Evolutionary conservation across 2,329 filamentous ascomycete genomes (phyloP), one percentile per base, ranked within the genome.

Genomic region (Sporothrix dimorphospora): DNA sequence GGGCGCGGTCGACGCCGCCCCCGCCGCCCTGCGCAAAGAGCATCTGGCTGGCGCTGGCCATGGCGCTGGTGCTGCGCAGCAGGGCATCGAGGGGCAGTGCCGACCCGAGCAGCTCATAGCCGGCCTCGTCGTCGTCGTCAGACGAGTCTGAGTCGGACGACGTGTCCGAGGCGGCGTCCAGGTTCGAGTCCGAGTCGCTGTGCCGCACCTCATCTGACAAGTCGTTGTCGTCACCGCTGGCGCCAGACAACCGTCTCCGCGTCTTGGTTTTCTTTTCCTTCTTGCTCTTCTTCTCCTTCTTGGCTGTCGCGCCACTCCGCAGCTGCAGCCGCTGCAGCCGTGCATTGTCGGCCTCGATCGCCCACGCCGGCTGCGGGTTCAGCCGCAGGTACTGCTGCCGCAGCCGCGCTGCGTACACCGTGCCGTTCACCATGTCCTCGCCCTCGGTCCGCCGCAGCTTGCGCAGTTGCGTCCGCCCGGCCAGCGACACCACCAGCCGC

Each of bases 351-450:
- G 86, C 82, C 45, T 85, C 84, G 68, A 81, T 81, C 5, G 87
- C 89, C 89, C 89, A 91, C 21, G 85, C 84, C 6, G 89, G 89
- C n/a, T 84, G 79, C 4, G 89, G 88, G 76, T 90, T 87, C 63
- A 89, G 81, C 65, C 83, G 83, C 74, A 88, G 82, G 74, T 89
- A 97, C 79, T 98, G 94, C 78, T 91, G 89, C 73, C 94, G 89
- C 77, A 99, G 82, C 75, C 96, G 86, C 77, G 87, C 88, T 71
- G 90, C 89, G 81, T 99, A 99, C 80, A 98, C 95, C 74, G 89
- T 90, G 65, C 96, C 96, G 76, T 84, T 93, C 75, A 99, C 89
- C 12, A 97, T 80, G 80, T 99, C 96, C 78, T 99, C 96, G 1
- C 88, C 88, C 78, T 95, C 94, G 1, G 89, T 91, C 68, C 90